Conservation (phyloP, 768 basidiomycete genomes). For the Rhizopogon rudus region DNA sequence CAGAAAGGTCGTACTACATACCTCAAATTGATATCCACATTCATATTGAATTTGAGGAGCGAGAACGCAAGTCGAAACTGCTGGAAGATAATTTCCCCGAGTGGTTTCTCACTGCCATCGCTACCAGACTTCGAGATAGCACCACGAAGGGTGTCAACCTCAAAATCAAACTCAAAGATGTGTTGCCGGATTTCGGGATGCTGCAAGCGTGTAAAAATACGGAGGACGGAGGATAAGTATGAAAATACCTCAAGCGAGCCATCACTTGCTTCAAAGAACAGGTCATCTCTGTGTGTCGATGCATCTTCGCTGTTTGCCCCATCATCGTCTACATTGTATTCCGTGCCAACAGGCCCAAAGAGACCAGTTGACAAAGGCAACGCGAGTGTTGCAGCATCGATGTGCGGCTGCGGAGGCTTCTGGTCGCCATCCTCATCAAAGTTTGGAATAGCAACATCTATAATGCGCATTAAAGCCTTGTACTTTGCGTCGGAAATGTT, state of each 20-base stretch:
- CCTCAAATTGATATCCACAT: slow-evolving; percentile 78
- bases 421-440: slow-evolving; percentile 48
- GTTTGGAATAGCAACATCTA: slow-evolving; percentile 87
- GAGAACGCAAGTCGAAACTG: slow-evolving; percentile 73
- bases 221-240: background rate
- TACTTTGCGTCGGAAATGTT: slow-evolving; percentile 92
- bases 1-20: slow-evolving; percentile 24
- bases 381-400: slow-evolving; percentile 22
- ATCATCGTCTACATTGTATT: slow-evolving; percentile 68
- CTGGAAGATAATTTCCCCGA: slow-evolving; percentile 78
- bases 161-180: slow-evolving; percentile 81
- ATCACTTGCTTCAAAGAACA: slow-evolving; percentile 72
- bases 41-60: slow-evolving; percentile 81
- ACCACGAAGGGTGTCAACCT: slow-evolving; percentile 78
- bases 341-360: slow-evolving; percentile 48
- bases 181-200: slow-evolving; percentile 43
- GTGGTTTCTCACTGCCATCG: slow-evolving; percentile 59
- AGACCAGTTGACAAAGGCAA: slow-evolving; percentile 53
- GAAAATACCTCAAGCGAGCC: slow-evolving; percentile 47
- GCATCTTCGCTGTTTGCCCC: slow-evolving; percentile 39
- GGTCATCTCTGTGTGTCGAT: slow-evolving; percentile 41
- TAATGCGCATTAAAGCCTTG: slow-evolving; percentile 84
- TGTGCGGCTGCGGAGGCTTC: slow-evolving; percentile 15
- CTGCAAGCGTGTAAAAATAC: slow-evolving; percentile 10
- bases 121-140: slow-evolving; percentile 66